Evolutionary conservation across 2,329 filamentous ascomycete genomes (phyloP), one percentile per base, ranked within the genome.

Genomic region (Peltaster fructicola): DNA sequence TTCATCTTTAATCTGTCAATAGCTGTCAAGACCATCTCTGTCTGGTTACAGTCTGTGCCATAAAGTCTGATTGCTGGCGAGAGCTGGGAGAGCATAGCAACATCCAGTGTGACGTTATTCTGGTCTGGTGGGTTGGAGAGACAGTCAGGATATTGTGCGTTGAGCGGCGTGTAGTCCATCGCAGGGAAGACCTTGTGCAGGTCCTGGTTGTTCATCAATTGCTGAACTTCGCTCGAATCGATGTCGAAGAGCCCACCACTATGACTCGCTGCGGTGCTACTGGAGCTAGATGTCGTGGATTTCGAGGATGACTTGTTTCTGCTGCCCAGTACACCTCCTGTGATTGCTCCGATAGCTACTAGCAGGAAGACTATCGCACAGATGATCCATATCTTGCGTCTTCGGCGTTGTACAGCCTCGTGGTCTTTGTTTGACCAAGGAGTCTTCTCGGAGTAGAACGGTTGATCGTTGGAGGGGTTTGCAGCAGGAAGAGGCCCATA

Each of bases 1-100:
- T 51, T 58, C 39, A 93, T 56, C 25, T 74, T 61, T 8, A 95
- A 62, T 24, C 64, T 64, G 29, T 78, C 61, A 39, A 95, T 74
- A 11, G 84, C 73, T 40, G 88, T 73, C 6, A 95, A 58, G 1
- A 90, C 68, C 77, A 95, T 88, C 50, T 92, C 68, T 0, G 85
- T 95, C 53, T 95, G 85, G 52, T 93, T 93, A 63, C 85, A 95
- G 54, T 95, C 85, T 8, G 81, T 95, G 24, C 85, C 85, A 48
- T 95, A 95, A 1, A 93, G 61, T 6, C 85, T 74, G 23, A 95
- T 67, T 3, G 72, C 73, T 47, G 91, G 84, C 31, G 82, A 92
- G 20, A 95, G 61, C 48, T 92, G 82, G 8, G 78, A 82, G 25
- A 95, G 68, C 7, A 93, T 73, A 1, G 88, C 85, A 30, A 93